Evolutionary conservation across 2,329 filamentous ascomycete genomes (phyloP).

Genomic region (Cordyceps tenuipes): DNA sequence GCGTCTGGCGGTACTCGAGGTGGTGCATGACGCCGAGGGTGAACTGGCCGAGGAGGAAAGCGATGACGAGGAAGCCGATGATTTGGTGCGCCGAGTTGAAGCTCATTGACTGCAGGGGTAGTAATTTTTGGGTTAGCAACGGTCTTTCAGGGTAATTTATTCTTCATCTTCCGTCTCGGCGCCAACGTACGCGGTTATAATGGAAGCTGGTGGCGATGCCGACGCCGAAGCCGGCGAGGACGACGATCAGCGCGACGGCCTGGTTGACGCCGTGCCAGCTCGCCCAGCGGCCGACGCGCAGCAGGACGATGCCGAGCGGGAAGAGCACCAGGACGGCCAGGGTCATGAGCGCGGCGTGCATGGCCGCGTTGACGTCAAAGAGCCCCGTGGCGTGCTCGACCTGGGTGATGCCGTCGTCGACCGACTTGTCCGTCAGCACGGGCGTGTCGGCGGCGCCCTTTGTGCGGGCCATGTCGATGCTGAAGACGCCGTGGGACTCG

Average conservation of each 20-base stretch:
- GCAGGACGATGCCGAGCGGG: conserved; percentile 45
- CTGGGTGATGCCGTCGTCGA: conserved; percentile 28
- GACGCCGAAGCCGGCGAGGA: conserved; percentile 40
- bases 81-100: conserved; percentile 50
- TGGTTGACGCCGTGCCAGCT: conserved; percentile 49
- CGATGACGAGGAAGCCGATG: conserved; percentile 46
- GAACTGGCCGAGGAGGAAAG: conserved; percentile 44
- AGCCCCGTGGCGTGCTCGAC: conserved; percentile 23
- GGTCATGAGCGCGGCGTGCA: conserved; percentile 46
- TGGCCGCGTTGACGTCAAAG: conserved; percentile 31
- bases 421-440: conserved; percentile 25
- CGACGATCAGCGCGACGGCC: conserved; percentile 37
- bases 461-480: conserved; percentile 45
- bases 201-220: conserved; percentile 44
- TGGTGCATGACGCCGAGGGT: conserved; percentile 49
- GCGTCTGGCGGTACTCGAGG: conserved; percentile 41
- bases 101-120: conserved; percentile 35
- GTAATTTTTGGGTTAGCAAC: conserved; percentile 12
- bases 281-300: conserved; percentile 43
- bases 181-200: conserved; percentile 47
- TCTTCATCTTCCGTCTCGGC: background rate
- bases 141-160: background rate
- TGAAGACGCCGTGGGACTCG: conserved; percentile 44
- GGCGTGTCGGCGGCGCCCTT: conserved; percentile 36
- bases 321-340: conserved; percentile 46